Evolutionary conservation across 257 asterid species (phyloP).

Genomic region (Petrea volubilis): DNA sequence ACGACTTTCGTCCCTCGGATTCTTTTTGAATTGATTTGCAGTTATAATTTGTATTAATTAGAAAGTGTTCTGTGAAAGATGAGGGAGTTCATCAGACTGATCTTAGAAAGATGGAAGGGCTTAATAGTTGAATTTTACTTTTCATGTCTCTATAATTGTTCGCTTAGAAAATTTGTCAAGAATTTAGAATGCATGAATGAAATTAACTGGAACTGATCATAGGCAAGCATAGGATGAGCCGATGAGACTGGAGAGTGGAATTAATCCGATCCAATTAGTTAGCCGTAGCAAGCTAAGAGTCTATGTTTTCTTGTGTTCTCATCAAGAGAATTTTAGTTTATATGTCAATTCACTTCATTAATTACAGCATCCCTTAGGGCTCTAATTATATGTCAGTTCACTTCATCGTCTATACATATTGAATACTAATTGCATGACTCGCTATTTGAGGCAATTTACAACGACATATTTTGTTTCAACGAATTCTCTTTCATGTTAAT

Average conservation of each 20-base stretch:
- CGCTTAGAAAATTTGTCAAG: too few species aligned
- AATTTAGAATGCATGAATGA: too few species aligned
- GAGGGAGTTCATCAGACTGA: background rate
- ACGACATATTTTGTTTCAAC: conserved; percentile 7
- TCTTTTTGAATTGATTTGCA: conserved; percentile 18
- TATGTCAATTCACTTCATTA: background rate
- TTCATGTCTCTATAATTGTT: conserved; percentile 10
- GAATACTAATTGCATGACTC: conserved; percentile 33
- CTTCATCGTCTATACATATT: conserved; percentile 3
- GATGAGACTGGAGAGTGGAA: too few species aligned
- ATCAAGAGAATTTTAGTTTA: background rate
- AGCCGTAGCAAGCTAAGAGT: too few species aligned
- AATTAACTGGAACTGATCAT: too few species aligned
- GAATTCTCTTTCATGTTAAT: background rate
- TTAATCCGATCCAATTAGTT: too few species aligned
- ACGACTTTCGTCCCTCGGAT: conserved; percentile 13
- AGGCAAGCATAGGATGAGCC: too few species aligned
- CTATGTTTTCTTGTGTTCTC: background rate
- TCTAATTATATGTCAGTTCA: conserved; percentile 19
- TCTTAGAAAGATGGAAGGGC: background rate
- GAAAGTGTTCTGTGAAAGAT: background rate
- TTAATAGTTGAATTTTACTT: conserved; percentile 2
- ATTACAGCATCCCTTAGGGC: background rate
- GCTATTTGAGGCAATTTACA: conserved; percentile 26
- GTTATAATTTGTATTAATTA: background rate